Base-by-base conservation (phyloP, 768 basidiomycete genomes). In the Crassisporium funariophilum region DNA sequence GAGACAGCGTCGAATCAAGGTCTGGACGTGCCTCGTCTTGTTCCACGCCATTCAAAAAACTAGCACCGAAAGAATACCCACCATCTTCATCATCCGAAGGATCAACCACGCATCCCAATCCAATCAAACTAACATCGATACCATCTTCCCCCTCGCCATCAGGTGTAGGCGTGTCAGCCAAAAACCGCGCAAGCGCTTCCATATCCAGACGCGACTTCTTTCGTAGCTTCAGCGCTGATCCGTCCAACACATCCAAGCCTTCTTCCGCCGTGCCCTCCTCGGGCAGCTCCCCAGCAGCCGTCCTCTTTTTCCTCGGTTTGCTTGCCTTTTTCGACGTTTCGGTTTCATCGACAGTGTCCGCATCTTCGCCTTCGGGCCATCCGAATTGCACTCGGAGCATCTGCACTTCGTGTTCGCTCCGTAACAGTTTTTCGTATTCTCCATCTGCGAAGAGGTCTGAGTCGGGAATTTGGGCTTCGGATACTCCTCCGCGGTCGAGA, bases 361-460 rank as follows among this genome's bases (percentile, higher is more conserved):
- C 51, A 9, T 60, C 51, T 7, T 58, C 60, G 15, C 58, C 57
- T 41, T 59, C 49, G 27, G 51, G 59, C 69, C 67, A 71, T 23
- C 59, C 66, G 15, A 69, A 61, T 23, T 66, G 52, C 37, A 63
- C 53, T 19, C 61, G 61, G 16, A 87, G 60, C 2, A 68, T 64
- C 41, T 69, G 66, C 12, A 71, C 70, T 60, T 90, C 84, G 16
- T 71, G 74, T 23, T 78, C 70, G 36, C 56, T 67, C 45, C 89
- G 68, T 16, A 88, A 53, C 21, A 88, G 43, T 15, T 68, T 74
- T 44, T 89, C 87, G 20, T 87, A 61, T 62, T 91, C 89, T 2
- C 81, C 84, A 22, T 79, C 75, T 3, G 66, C 76, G 49, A 91
- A 88, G 17, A 91, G 67, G 47, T 91, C 89, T 6, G 88, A 83